Evolutionary conservation across 257 asterid species (phyloP).

Genomic region (Anisodus acutangulus): DNA sequence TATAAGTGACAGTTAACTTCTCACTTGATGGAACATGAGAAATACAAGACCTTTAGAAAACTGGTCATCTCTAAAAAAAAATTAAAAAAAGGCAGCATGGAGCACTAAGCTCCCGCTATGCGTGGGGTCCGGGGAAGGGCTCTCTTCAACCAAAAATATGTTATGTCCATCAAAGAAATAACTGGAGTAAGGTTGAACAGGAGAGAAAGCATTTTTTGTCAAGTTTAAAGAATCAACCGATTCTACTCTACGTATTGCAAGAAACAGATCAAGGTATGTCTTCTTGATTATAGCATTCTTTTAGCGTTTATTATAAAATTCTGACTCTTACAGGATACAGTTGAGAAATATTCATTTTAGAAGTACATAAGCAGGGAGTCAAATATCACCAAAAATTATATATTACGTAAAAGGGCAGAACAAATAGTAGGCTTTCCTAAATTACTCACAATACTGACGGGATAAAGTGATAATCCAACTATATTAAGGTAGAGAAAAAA

Average conservation of each 20-base stretch:
- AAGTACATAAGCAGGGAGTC: background rate
- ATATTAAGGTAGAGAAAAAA: constrained; percentile 9
- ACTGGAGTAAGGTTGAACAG: background rate
- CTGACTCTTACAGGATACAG: background rate
- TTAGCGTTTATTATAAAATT: background rate
- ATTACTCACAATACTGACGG: background rate
- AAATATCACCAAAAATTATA: background rate
- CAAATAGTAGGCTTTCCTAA: background rate
- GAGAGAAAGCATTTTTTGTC: background rate
- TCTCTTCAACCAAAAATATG: background rate
- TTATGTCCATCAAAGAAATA: background rate
- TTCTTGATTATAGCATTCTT: background rate
- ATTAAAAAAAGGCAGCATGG: too few species aligned
- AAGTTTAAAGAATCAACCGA: background rate
- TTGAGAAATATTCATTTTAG: background rate
- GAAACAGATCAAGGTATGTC: background rate
- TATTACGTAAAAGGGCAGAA: background rate
- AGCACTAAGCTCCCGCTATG: too few species aligned
- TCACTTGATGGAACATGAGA: background rate
- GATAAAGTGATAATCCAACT: background rate
- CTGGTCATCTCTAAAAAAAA: background rate
- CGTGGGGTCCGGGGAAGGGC: too few species aligned
- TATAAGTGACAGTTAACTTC: background rate
- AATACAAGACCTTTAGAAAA: background rate
- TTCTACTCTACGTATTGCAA: background rate